A percentile compares a stretch with the other conserved stretches of the same genome.
phyloP scores from a whole-genome alignment of 306 rosid genomes.

The Quercus glauca region DNA sequence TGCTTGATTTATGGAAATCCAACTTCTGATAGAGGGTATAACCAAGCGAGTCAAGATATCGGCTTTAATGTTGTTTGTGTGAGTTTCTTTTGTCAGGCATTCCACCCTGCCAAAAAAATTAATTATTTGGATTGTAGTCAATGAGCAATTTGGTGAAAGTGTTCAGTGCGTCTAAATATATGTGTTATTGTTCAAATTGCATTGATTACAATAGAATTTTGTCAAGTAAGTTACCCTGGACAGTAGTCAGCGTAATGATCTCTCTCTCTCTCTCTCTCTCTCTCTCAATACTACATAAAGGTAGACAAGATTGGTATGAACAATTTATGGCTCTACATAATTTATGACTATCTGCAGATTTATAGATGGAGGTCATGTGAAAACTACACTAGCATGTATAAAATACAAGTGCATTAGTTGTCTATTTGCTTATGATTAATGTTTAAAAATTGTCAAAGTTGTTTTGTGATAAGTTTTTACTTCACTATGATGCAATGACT shows the following conservation, averaged over 20 bases:
- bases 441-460: no score
- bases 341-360: no score
- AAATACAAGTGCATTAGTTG: no score
- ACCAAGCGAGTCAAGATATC: slow-evolving; percentile 18
- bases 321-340: no score
- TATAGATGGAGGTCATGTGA: no score
- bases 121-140: neutral
- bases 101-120: neutral
- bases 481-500: no score
- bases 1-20: slow-evolving; percentile 53
- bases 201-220: neutral
- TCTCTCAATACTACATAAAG: no score
- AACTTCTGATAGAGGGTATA: slow-evolving; percentile 18
- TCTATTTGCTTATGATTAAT: no score
- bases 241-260: no score
- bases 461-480: neutral
- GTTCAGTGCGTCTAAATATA: neutral
- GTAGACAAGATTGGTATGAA: no score
- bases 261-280: no score
- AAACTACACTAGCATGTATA: no score
- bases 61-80: slow-evolving; percentile 28
- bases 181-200: neutral
- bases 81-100: slow-evolving; percentile 12
- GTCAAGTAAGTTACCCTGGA: neutral
- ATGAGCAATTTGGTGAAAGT: neutral